These are phyloP conservation scores for Diplocarpon rosae DNA, from an alignment of 2,329 filamentous ascomycete species.

Conservation along the genomic window DNA sequence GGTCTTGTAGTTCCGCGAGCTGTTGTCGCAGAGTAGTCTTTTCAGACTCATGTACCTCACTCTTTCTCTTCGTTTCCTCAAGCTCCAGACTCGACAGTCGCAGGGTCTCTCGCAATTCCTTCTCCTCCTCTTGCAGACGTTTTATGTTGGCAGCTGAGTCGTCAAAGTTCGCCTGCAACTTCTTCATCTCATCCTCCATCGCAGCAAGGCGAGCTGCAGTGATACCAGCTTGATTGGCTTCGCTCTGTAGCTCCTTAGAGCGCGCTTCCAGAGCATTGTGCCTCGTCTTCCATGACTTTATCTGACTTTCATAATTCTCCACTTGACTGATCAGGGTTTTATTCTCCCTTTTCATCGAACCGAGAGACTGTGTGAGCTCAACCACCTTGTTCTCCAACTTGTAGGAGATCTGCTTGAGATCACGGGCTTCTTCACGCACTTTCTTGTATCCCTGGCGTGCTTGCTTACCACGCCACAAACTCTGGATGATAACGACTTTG, in stretches of 20 bases:
- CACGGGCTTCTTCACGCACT: constrained; percentile 86
- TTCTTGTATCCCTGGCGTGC: constrained; percentile 82
- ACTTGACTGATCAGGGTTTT: constrained; percentile 79
- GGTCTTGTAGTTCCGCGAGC: constrained; percentile 80
- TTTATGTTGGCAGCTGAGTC: constrained; percentile 88
- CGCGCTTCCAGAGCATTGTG: constrained; percentile 83
- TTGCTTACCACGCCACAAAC: constrained; percentile 75
- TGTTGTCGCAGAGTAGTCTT: constrained; percentile 80
- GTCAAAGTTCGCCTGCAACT: constrained; percentile 77
- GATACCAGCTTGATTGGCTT: constrained; percentile 96
- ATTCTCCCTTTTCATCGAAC: constrained; percentile 89
- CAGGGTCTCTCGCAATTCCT: constrained; percentile 70
- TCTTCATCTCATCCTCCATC: constrained; percentile 93
- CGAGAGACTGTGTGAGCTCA: constrained; percentile 87
- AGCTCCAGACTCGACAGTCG: constrained; percentile 70
- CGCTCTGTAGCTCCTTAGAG: constrained; percentile 86
- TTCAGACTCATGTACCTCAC: constrained; percentile 69
- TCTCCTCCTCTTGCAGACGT: constrained; percentile 89
- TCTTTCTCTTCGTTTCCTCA: constrained; percentile 65
- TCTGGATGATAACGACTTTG: constrained; percentile 85
- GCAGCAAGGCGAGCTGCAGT: constrained; percentile 79
- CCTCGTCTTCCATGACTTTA: constrained; percentile 90
- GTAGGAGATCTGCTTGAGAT: constrained; percentile 98
- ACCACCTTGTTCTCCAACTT: constrained; percentile 99
- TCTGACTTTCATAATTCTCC: constrained; percentile 89